phyloP scores from a whole-genome alignment of 352 stramenopile species.

The Pythium scleroteichum region DNA sequence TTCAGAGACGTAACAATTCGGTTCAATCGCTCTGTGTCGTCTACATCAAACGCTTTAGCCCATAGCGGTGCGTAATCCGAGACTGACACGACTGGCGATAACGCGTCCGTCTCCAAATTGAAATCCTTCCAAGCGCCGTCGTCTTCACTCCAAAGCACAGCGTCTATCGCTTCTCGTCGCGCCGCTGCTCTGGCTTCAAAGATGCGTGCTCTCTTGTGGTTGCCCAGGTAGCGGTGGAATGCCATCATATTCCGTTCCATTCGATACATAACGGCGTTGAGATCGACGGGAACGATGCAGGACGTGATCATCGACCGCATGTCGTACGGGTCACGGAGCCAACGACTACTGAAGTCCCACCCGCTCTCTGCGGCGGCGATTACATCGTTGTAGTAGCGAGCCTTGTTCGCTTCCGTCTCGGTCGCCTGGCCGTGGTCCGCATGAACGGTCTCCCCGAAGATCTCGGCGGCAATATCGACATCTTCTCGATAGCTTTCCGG shows the following conservation, averaged over 20 bases:
- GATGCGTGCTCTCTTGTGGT: conserved; percentile 40
- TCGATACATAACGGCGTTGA: conserved; percentile 84
- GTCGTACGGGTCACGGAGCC: conserved; percentile 58
- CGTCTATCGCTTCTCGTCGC: conserved; percentile 60
- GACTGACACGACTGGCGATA: conserved; percentile 52
- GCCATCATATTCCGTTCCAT: conserved; percentile 75
- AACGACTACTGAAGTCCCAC: conserved; percentile 91
- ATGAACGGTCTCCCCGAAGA: conserved; percentile 47
- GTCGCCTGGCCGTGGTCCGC: conserved; percentile 36
- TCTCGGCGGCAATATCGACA: conserved; percentile 57
- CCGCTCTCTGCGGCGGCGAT: conserved; percentile 86
- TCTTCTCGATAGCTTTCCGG: conserved; percentile 90
- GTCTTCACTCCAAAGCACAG: conserved; percentile 66
- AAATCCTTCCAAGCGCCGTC: conserved; percentile 73
- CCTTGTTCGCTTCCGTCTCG: conserved; percentile 51
- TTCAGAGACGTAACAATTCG: conserved; percentile 51
- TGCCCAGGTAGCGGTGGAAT: conserved; percentile 56
- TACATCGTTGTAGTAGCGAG: conserved; percentile 82
- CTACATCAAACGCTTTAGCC: conserved; percentile 62
- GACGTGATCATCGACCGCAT: conserved; percentile 76
- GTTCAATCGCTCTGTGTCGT: conserved; percentile 45
- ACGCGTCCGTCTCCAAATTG: conserved; percentile 45
- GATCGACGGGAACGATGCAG: conserved; percentile 76
- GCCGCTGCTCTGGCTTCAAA: conserved; percentile 46
- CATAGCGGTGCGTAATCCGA: conserved; percentile 81